Percentiles rank a stretch among this genome's conserved stretches.
phyloP scores from a whole-genome alignment of 352 stramenopile species.

The Globisporangium mamillatum region DNA sequence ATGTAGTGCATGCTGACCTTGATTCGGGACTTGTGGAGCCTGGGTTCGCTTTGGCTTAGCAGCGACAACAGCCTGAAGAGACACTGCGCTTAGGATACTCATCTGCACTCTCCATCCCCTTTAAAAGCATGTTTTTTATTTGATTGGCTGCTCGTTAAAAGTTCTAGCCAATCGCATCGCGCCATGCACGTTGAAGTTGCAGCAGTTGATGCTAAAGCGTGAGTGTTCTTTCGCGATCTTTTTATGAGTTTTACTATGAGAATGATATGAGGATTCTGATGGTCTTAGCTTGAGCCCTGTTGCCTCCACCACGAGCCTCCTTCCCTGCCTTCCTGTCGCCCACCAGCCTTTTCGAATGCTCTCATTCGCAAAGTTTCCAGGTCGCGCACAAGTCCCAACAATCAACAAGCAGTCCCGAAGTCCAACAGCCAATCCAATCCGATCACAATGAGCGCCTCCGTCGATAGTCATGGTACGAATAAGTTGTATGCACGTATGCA shows the following conservation, averaged over 20 bases:
- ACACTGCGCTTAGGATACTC: background rate
- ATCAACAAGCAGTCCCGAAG: background rate
- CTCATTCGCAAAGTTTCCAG: conserved; percentile 21
- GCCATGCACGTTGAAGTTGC: conserved; percentile 16
- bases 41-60: too few species aligned
- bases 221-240: background rate
- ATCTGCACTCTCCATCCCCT: background rate
- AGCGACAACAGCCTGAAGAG: too few species aligned
- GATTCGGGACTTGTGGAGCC: too few species aligned
- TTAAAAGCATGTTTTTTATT: background rate
- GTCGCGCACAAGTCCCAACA: conserved; percentile 10
- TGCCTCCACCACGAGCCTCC: too few species aligned
- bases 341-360: background rate
- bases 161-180: conserved; percentile 12
- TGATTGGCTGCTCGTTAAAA: conserved; percentile 19
- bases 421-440: background rate
- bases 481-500: background rate
- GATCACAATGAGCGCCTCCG: conserved; percentile 28
- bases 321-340: too few species aligned
- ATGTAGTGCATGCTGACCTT: too few species aligned
- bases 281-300: too few species aligned
- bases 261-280: too few species aligned
- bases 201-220: background rate
- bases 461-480: conserved; percentile 31
- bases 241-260: background rate